phyloP scores from a whole-genome alignment of 228 moss, liverwort and hornwort genomes.

The Sphagnum fallax region DNA sequence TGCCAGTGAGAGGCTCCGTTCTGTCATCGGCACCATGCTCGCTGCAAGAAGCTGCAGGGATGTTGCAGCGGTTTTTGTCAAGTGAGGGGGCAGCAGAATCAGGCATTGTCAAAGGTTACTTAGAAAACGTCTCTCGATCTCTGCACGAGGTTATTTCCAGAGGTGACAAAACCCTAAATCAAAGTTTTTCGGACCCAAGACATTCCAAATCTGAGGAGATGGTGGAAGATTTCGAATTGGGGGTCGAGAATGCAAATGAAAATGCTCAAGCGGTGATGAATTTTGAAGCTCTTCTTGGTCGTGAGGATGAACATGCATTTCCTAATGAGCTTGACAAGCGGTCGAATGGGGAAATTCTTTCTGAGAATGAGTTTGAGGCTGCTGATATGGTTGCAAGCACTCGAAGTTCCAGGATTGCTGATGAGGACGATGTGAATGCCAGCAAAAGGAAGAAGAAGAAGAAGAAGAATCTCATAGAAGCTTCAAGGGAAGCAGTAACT shows the following conservation, averaged over 20 bases:
- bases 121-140: constrained; percentile 40
- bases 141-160: constrained; percentile 36
- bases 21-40: constrained; percentile 51
- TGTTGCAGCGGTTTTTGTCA: constrained; percentile 37
- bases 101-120: constrained; percentile 29
- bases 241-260: constrained; percentile 12
- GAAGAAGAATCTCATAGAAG: constrained; percentile 14
- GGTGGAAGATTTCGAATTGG: neutral
- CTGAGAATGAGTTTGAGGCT: constrained; percentile 16
- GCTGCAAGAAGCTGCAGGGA: constrained; percentile 30
- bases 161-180: constrained; percentile 11
- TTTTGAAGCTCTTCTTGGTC: constrained; percentile 44
- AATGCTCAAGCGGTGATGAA: constrained; percentile 22
- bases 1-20: constrained; percentile 42
- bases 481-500: constrained; percentile 1
- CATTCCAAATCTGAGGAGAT: neutral
- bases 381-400: constrained; percentile 22
- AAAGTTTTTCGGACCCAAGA: constrained; percentile 8
- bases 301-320: constrained; percentile 25
- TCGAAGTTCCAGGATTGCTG: constrained; percentile 11
- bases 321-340: constrained; percentile 6
- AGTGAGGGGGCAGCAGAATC: constrained; percentile 34
- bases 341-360: constrained; percentile 8
- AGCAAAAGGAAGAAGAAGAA: constrained; percentile 33
- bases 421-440: constrained; percentile 12